Base-by-base conservation (phyloP, 257 asterid genomes). In the Petunia secreta region DNA sequence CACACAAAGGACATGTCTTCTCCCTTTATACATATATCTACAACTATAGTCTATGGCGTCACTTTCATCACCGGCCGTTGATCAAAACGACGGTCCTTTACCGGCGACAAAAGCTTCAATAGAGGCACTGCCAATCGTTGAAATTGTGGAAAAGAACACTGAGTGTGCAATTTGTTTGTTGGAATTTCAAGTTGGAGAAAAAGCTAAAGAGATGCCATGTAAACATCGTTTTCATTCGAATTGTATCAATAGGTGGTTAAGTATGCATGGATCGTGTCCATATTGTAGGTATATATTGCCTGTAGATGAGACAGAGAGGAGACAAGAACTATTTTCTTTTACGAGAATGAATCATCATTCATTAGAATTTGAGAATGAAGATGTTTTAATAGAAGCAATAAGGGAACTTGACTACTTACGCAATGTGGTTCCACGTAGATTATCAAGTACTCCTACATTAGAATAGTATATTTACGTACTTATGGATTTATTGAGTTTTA, bases 161-260 rank as follows among this genome's bases (percentile, higher is more conserved):
- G 82, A 80, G 34, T 80, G 82, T 40, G 75, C 82, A 8, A 80
- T 80, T 58, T 80, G 82, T 41, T 39, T 80, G 44, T n/a, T 14
- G 69, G 78, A 80, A 58, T 38, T 67, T 4, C 57, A 15, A 59
- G 74, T 75, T 77, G 77, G 80, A 71, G 85, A 63, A 2, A 82
- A 73, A 7, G 90, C 77, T 13, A 89, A 85, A 3, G 87, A 86
- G 89, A 89, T 89, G 92, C 91, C 93, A 4, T 88, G 93, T 52
- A 60, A 82, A 66, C 93, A 90, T 37, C 75, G 43, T 48, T 90
- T 86, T 38, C 89, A 88, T 77, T 44, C 79, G 4, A 75, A 7
- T 8, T 90, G 91, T 54, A 86, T 90, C 40, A 88, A 80, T 25
- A 68, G 73, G 81, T 90, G 91, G 93, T 36, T 90, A 48, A 82